These are phyloP conservation scores for Penicillium nucicola DNA, from an alignment of 495 filamentous ascomycete genomes.

Conservation along the genomic window DNA sequence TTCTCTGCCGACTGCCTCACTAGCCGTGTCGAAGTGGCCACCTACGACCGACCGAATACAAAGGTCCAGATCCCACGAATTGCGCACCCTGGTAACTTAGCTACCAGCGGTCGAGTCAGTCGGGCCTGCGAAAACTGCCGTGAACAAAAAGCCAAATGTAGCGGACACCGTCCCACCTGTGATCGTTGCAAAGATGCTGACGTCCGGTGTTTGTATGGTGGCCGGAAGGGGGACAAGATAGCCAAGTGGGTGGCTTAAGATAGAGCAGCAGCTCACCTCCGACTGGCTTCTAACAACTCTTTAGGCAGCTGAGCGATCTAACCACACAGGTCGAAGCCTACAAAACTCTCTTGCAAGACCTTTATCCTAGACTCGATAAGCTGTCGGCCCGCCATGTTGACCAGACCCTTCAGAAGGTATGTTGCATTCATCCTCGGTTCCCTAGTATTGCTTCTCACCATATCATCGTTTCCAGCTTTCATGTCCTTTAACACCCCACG, in stretches of 20 bases:
- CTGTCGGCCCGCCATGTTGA: slow-evolving; percentile 33
- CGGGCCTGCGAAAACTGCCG: slow-evolving; percentile 72
- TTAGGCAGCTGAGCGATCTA: slow-evolving; percentile 43
- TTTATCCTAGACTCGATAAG: slow-evolving; percentile 33
- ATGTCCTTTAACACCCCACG: too few relatives aligned
- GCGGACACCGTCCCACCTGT: slow-evolving; percentile 54
- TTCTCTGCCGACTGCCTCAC: too few relatives aligned
- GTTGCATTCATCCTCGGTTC: too few relatives aligned
- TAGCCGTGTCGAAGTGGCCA: too few relatives aligned
- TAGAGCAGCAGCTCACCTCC: too few relatives aligned
- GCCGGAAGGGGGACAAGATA: slow-evolving; percentile 57
- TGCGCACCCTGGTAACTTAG: slow-evolving; percentile 20
- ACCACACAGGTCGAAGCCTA: slow-evolving; percentile 30
- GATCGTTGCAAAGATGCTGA: slow-evolving; percentile 54
- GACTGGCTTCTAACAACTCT: slow-evolving; percentile 12
- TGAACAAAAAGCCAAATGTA: slow-evolving; percentile 65
- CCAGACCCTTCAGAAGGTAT: too few relatives aligned
- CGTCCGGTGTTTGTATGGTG: slow-evolving; percentile 50
- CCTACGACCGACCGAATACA: slow-evolving; percentile 20
- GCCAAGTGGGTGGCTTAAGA: slow-evolving; percentile 44
- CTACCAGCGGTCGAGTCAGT: slow-evolving; percentile 39
- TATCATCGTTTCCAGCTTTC: too few relatives aligned
- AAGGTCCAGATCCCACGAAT: slow-evolving; percentile 41
- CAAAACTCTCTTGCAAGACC: slow-evolving; percentile 36
- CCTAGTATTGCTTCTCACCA: too few relatives aligned